A percentile compares a stretch with the other conserved stretches of the same genome.
phyloP scores from a whole-genome alignment of 1,139 yeast genomes.

The Nakaseomyces glabratus region DNA sequence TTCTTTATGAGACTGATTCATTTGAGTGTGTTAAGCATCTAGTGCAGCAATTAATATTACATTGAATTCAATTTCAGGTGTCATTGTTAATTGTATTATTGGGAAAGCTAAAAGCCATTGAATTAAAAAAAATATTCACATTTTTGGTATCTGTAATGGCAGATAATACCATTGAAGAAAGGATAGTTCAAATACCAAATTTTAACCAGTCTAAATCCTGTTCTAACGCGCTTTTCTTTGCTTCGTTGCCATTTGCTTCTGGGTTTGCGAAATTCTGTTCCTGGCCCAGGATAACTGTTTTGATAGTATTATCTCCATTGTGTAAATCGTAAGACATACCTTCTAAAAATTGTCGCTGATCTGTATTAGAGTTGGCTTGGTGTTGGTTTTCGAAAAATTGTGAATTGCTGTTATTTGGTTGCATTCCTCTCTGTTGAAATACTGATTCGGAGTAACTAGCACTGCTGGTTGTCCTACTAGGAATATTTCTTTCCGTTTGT shows the following conservation, averaged over 20 bases:
- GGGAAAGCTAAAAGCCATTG: too few relatives aligned
- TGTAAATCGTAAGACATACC: slow-evolving; percentile 7
- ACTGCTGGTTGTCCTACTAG: slow-evolving; percentile 9
- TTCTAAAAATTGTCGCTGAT: slow-evolving; percentile 4
- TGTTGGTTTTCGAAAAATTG: too few relatives aligned
- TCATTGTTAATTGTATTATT: too few relatives aligned
- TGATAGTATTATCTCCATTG: slow-evolving; percentile 9
- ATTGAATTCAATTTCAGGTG: too few relatives aligned
- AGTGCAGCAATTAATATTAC: too few relatives aligned
- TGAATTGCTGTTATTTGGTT: too few relatives aligned
- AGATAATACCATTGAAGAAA: too few relatives aligned
- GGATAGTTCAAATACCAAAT: slow-evolving; percentile 27
- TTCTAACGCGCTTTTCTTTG: slow-evolving; percentile 10
- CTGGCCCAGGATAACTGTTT: slow-evolving; percentile 6
- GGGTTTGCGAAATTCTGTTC: slow-evolving; percentile 6
- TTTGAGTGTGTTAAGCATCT: too few relatives aligned
- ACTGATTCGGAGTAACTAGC: slow-evolving; percentile 19
- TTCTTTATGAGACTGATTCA: too few relatives aligned
- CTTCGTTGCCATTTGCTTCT: neutral
- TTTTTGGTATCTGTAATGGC: too few relatives aligned
- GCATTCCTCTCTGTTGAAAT: slow-evolving; percentile 21
- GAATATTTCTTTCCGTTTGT: too few relatives aligned
- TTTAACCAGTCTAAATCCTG: slow-evolving; percentile 32
- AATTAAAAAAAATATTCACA: too few relatives aligned
- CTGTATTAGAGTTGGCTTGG: neutral